Evolutionary conservation across 176 grass and related monocot species (phyloP), one percentile per base, ranked within the genome.

Genomic region (Neostapfia colusana): DNA sequence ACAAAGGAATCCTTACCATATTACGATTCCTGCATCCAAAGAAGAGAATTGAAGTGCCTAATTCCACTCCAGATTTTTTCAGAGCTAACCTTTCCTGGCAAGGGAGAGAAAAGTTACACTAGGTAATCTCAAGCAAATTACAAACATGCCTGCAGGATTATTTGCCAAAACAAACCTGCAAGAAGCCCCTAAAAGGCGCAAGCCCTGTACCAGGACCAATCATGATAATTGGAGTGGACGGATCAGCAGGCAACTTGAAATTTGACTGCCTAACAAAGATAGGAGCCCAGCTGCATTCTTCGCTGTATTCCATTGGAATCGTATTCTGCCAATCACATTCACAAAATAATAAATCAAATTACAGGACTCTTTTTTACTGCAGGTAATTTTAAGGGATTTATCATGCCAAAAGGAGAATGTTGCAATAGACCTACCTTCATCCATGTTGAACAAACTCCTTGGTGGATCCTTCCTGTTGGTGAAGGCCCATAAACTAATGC

Each of bases 171-270:
- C 84, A 73, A 89, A 98, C 95, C 95, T 98, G 95, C 67, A 98
- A 86, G 87, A 98, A 98, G 42, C 95, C 95, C 74, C 91, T 91
- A 86, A 98, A 98, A 56, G 95, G 95, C 7, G 95, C 95, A 59
- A 98, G 49, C 55, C 91, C 95, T 48, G 95, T 98, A 42, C 95
- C 91, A 62, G 95, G 95, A 81, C 95, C 95, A 90, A 98, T 98
- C 95, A 98, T 94, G 63, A 98, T 94, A 79, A 98, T 88, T 11
- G 91, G 95, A 71, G 84, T 63, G 57, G 89, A 84, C 20, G 77
- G 87, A 77, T 94, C 89, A 40, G 84, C 53, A 51, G 95, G 95
- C 25, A 98, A 74, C 77, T 67, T 98, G 80, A 98, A 98, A 77
- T 98, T 98, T 41, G 95, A 98, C 39, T 90, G 91, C 59, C 95